phyloP scores from a whole-genome alignment of 1,139 yeast genomes.

The Cylindricascospora bacillispora region DNA sequence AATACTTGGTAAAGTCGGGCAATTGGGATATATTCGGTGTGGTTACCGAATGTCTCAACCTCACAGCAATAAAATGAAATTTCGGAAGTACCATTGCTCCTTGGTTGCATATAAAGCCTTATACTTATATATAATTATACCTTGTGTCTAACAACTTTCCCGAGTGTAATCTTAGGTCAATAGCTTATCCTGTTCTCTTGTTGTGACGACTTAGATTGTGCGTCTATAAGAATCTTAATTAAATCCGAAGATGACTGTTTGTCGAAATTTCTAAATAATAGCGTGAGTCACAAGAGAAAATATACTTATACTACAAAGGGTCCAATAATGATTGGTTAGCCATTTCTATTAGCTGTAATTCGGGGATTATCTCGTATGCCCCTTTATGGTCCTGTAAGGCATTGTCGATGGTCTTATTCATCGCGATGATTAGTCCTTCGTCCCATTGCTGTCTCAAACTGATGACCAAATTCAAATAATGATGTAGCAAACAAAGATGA shows the following conservation, averaged over 20 bases:
- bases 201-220: too few relatives aligned
- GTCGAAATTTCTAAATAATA: too few relatives aligned
- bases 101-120: not conserved
- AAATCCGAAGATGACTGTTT: too few relatives aligned
- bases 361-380: constrained; percentile 10
- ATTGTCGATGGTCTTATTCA: constrained; percentile 10
- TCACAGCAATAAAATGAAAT: not conserved
- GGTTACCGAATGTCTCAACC: constrained; percentile 9
- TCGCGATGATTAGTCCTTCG: constrained; percentile 7
- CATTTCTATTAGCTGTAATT: constrained; percentile 17
- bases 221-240: too few relatives aligned
- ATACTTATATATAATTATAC: not conserved
- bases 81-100: not conserved
- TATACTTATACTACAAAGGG: too few relatives aligned
- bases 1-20: constrained; percentile 24
- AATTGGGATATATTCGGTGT: constrained; percentile 17
- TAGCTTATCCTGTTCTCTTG: too few relatives aligned
- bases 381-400: constrained; percentile 5
- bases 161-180: too few relatives aligned
- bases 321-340: constrained; percentile 15
- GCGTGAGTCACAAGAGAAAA: too few relatives aligned
- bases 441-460: constrained; percentile 21
- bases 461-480: constrained; percentile 19
- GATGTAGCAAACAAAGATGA: constrained; percentile 11
- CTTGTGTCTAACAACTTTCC: not conserved